Evolutionary conservation across 768 basidiomycete genomes (phyloP), one percentile per base, ranked within the genome.

Genomic region (Tricholoma flavovirens): DNA sequence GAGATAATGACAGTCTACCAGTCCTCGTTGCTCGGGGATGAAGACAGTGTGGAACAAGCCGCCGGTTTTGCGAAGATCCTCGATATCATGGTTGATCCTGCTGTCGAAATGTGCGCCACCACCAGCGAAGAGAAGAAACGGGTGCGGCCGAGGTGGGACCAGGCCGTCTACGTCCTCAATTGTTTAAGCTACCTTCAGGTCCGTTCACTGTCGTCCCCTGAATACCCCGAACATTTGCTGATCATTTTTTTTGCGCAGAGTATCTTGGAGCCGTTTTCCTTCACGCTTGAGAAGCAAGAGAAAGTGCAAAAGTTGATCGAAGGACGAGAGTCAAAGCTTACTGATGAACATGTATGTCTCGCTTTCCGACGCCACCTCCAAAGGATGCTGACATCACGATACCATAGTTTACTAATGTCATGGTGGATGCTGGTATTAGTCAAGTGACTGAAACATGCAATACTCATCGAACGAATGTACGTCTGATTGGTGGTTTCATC

Each of bases 1-100:
- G 93, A 98, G 67, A 84, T 97, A 60, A 88, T 95, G 83, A 71
- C 77, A 0, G 93, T 97, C 5, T 95, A 96, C 68, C 84, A 90
- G 32, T 88, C 89, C 0, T 94, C 94, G 0, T 78, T 95, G 29
- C 75, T 93, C 9, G 88, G 84, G 9, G 83, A 85, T 29, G 81
- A 83, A 57, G 73, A 79, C 40, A 68, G 73, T 40, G 70, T 64
- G 12, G 73, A 75, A 46, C 66, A 73, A 52, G 67, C 62, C 24
- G 67, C 75, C 5, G 75, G 76, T 2, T 90, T 94, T 64, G 73
- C 79, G n/a, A 80, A 81, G 30, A 86, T 96, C 17, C 71, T 97
- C 21, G 87, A 93, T 60, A 81, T 87, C 45, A 90, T 91, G 73
- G 78, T 97, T 21, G 90, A 94, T 65, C 94, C 95, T 0, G 84